Conservation (phyloP, 805 yeast species). For the Candida yuanshanica region DNA sequence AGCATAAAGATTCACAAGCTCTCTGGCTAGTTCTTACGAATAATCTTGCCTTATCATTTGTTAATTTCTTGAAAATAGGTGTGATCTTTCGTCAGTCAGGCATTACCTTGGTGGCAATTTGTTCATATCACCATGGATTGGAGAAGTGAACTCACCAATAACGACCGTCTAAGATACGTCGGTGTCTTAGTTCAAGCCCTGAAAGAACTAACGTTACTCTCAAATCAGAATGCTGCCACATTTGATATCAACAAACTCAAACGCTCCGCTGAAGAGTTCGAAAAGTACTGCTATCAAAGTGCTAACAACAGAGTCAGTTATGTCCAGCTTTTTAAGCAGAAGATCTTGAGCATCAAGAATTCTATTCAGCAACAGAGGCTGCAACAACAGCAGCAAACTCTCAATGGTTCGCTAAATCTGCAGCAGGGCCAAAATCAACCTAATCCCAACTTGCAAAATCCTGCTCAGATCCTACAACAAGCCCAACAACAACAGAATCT, state of each 20-base stretch:
- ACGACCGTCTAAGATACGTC: slow-evolving; percentile 22
- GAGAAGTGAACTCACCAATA: slow-evolving; percentile 19
- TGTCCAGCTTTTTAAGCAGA: slow-evolving; percentile 35
- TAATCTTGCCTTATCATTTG: too few species aligned
- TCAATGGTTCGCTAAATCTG: slow-evolving; percentile 22
- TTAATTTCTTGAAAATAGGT: too few species aligned
- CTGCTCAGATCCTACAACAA: neutral
- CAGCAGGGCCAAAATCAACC: slow-evolving; percentile 31
- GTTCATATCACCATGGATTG: slow-evolving; percentile 25
- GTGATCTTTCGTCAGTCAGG: too few species aligned
- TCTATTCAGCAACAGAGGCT: slow-evolving; percentile 17
- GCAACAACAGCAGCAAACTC: slow-evolving; percentile 34
- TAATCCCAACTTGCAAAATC: slow-evolving; percentile 20
- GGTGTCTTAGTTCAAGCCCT: slow-evolving; percentile 18
- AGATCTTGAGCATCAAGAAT: slow-evolving; percentile 21
- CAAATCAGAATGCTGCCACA: slow-evolving; percentile 12
- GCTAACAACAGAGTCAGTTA: slow-evolving; percentile 56
- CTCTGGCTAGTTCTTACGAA: too few species aligned
- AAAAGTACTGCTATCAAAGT: slow-evolving; percentile 55
- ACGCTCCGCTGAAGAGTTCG: slow-evolving; percentile 64
- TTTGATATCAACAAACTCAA: slow-evolving; percentile 38
- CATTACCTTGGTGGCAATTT: too few species aligned
- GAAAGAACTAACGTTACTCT: slow-evolving; percentile 17
- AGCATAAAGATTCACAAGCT: too few species aligned
- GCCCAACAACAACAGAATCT: slow-evolving; percentile 15